phyloP scores from a whole-genome alignment of 352 stramenopile species.

The Plasmopara halstedii region DNA sequence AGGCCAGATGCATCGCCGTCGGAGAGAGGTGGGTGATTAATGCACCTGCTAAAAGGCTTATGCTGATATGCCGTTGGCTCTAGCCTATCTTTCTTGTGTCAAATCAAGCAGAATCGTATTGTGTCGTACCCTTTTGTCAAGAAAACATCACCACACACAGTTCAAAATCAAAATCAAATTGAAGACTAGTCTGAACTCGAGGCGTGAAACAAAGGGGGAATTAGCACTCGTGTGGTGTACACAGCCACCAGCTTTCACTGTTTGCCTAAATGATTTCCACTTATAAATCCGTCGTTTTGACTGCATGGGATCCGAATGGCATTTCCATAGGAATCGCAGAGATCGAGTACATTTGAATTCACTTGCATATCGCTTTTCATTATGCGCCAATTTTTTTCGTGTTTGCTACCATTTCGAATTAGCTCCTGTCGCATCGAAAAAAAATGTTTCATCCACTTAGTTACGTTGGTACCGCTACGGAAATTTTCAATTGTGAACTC shows the following conservation, averaged over 20 bases:
- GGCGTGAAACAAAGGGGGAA: too few species aligned
- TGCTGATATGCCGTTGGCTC: neutral
- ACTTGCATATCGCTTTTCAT: constrained; percentile 10
- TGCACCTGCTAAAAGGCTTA: neutral
- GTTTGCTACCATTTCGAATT: neutral
- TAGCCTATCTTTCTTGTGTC: neutral
- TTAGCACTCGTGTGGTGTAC: neutral
- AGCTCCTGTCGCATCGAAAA: constrained; percentile 6
- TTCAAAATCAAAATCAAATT: neutral
- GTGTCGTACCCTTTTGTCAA: neutral
- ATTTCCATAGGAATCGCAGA: constrained; percentile 6
- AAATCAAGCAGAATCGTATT: neutral
- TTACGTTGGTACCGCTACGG: neutral
- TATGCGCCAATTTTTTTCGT: constrained; percentile 3
- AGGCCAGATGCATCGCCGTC: constrained; percentile 34
- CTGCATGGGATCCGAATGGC: constrained; percentile 9
- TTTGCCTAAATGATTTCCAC: neutral
- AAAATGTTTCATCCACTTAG: constrained; percentile 6
- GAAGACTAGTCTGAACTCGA: too few species aligned
- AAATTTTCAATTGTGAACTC: constrained; percentile 3
- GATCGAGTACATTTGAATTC: constrained; percentile 5
- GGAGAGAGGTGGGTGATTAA: constrained; percentile 34
- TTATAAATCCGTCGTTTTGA: too few species aligned
- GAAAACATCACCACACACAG: neutral
- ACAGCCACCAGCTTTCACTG: neutral